Evolutionary conservation across 2,329 filamentous ascomycete species (phyloP), one percentile per base, ranked within the genome.

Genomic region (Diaporthe sp.): DNA sequence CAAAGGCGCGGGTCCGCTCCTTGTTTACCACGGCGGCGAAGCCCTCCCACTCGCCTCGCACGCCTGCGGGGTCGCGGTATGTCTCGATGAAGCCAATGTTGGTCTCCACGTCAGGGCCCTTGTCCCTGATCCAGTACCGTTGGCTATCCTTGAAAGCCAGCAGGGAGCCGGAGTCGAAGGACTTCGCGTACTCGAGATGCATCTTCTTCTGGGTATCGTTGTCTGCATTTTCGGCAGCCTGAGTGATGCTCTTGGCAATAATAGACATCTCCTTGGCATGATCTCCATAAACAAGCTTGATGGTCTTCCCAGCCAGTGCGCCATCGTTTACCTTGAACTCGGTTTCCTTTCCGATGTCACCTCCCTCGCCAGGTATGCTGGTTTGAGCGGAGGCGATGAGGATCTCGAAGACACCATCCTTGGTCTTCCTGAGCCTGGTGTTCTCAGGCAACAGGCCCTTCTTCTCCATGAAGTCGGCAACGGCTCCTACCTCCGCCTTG

Each of bases 31-130:
- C 84, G 60, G 93, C 93, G 60, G 93, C 94, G 81, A 97, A 95
- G 2, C 94, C 94, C 83, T 97, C 94, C 92, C 94, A 97, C 82
- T 97, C 95, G 75, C 93, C 94, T 77, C 94, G 89, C 42, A 95
- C 90, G 75, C 95, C 94, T 75, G 93, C 92, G 40, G 95, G 95
- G 80, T 97, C 95, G 78, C 94, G 88, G 82, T 97, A 97, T 0
- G 94, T 95, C 85, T 97, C 94, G 69, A 97, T 93, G 81, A 97
- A 97, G 1, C 94, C 94, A 78, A 96, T 89, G 82, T 96, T 95
- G 58, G 89, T 92, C 83, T 97, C 94, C 45, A 97, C 91, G 84
- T 90, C 91, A 5, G 95, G 95, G 28, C 93, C 92, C 82, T 95
- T 94, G 81, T 97, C 94, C 80, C 92, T 91, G 77, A 97, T 95